phyloP scores from a whole-genome alignment of 495 filamentous ascomycete species.

The Tuber calosporum region DNA sequence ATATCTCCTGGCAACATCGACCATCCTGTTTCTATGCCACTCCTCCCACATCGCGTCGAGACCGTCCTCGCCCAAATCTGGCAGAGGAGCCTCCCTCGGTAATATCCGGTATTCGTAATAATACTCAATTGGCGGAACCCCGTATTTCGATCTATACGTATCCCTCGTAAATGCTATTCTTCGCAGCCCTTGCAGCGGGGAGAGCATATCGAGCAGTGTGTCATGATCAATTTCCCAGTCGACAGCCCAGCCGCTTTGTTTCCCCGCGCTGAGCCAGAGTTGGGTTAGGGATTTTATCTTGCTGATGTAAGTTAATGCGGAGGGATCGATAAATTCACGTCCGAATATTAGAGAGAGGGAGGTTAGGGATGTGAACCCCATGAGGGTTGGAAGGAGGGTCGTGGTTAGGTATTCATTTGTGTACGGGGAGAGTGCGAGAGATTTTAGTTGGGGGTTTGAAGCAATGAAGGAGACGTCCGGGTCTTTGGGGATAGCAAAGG shows the following conservation, averaged over 20 bases:
- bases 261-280: slow-evolving; percentile 14
- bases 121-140: background rate
- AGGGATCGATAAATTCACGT: background rate
- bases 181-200: background rate
- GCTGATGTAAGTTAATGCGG: slow-evolving; percentile 8
- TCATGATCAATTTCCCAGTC: slow-evolving; percentile 11
- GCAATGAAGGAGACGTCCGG: slow-evolving; percentile 10
- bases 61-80: background rate
- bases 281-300: slow-evolving; percentile 7
- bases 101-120: slow-evolving; percentile 6
- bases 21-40: slow-evolving; percentile 11
- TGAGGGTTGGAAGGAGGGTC: slow-evolving; percentile 10
- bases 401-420: slow-evolving; percentile 1
- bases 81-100: background rate
- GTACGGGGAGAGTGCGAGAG: background rate
- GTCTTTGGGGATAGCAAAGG: background rate
- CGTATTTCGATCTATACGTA: background rate
- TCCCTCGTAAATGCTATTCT: slow-evolving; percentile 13
- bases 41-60: slow-evolving; percentile 2
- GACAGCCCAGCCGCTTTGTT: background rate
- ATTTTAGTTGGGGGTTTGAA: slow-evolving; percentile 9
- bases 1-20: background rate
- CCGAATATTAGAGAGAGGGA: slow-evolving; percentile 10
- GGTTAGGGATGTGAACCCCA: background rate
- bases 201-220: slow-evolving; percentile 3